Evolutionary conservation across 768 basidiomycete genomes (phyloP), one percentile per base, ranked within the genome.

Genomic region (Suillus hirtellus): DNA sequence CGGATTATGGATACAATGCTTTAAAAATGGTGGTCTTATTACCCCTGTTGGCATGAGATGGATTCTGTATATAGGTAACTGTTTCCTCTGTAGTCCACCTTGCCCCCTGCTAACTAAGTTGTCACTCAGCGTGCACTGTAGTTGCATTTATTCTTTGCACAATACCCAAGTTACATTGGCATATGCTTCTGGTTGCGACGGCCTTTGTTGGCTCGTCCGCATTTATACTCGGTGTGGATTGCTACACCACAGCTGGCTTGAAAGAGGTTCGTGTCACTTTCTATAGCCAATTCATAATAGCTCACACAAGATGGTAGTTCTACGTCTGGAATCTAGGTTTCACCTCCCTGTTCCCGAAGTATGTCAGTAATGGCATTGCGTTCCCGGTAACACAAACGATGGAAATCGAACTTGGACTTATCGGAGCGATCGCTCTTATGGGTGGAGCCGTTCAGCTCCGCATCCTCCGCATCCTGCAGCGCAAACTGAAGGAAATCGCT

Each of bases 321-420:
- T 98, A 97, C 77, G 80, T 97, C 59, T 97, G 92, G 88, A 99
- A 97, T 73, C 80, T 99, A 59, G 96, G 96, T 46, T 97, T 95
- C 78, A 82, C 79, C 2, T 70, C 78, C 5, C 77, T 98, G 35
- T 98, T 95, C 75, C 87, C 91, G 11, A 92, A 90, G 69, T 95
- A 88, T 68, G 77, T 81, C 24, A 76, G 79, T 60, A 83, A 87
- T 69, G 80, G 83, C 64, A 91, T 92, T 63, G 77, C 84, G 59
- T 96, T 92, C 71, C 93, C 95, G 37, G 86, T 96, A 60, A 84
- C 90, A 5, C 94, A 95, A 72, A 88, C 88, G 9, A 96, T 96
- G 93, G 84, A 92, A 72, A 95, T 98, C 63, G 96, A 97, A 72
- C 83, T 98, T 37, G 96, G 95, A 35, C 84, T 97, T 68, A 86